Evolutionary conservation across 306 rosid genomes (phyloP).

Genomic region (Vachellia collinsii): DNA sequence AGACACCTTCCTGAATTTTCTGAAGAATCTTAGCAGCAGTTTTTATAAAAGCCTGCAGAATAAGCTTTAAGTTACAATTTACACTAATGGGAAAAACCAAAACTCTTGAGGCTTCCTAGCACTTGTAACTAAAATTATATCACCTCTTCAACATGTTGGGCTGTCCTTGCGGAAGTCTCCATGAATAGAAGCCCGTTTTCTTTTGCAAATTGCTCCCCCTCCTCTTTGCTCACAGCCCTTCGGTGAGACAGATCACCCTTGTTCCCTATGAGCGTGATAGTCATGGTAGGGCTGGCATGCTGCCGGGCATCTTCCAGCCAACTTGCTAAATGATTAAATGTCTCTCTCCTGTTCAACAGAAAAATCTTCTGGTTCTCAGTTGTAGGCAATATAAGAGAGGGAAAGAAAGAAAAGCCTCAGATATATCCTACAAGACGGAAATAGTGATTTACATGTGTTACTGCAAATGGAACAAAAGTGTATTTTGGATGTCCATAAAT

Average conservation of each 20-base stretch:
- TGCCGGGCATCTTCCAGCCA: constrained; percentile 86
- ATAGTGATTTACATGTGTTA: not conserved
- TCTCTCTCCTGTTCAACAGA: constrained; percentile 64
- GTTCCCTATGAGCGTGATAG: constrained; percentile 73
- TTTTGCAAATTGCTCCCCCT: constrained; percentile 78
- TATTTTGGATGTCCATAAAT: not conserved
- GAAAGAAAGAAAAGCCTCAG: not conserved
- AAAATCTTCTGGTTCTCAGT: not conserved
- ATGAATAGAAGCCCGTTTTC: constrained; percentile 73
- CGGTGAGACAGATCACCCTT: constrained; percentile 73
- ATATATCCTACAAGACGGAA: not conserved
- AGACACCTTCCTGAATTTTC: constrained; percentile 72
- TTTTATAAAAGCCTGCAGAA: constrained; percentile 62
- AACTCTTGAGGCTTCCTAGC: not conserved
- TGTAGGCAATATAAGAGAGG: not conserved
- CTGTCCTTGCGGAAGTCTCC: constrained; percentile 77
- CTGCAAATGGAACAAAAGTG: not conserved
- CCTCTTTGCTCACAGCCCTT: constrained; percentile 79
- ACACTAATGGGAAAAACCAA: not conserved
- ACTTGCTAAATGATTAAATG: constrained; percentile 49
- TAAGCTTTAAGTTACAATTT: not conserved
- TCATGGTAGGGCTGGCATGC: constrained; percentile 77
- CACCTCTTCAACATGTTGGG: constrained; percentile 79
- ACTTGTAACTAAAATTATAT: constrained; percentile 3
- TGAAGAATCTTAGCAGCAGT: constrained; percentile 73